Evolutionary conservation across 2,329 filamentous ascomycete species (phyloP).

Genomic region (Fusarium denticulatum): DNA sequence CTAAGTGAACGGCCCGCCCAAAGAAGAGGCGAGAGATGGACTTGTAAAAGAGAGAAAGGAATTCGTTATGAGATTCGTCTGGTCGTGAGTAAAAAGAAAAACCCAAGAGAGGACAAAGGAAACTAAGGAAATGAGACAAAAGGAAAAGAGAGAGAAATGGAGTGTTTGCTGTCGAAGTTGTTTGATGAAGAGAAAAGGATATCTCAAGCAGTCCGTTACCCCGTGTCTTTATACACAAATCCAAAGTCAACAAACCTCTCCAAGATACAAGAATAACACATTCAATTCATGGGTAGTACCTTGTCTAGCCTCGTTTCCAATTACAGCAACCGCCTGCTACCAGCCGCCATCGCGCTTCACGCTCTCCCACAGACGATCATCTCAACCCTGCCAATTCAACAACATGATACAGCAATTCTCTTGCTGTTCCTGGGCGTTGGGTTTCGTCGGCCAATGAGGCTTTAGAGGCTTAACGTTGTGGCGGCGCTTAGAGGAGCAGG

Average conservation of each 20-base stretch:
- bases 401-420: conserved; percentile 18
- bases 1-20: conserved; percentile 32
- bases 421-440: conserved; percentile 4
- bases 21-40: conserved; percentile 31
- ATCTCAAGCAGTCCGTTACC: conserved; percentile 8
- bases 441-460: conserved; percentile 17
- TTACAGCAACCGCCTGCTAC: conserved; percentile 41
- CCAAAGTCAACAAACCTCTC: conserved; percentile 11
- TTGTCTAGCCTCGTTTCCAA: conserved; percentile 40
- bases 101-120: conserved; percentile 42
- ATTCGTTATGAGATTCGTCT: conserved; percentile 21
- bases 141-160: conserved; percentile 29
- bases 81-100: conserved; percentile 33
- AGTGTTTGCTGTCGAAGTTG: conserved; percentile 36
- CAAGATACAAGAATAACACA: not conserved
- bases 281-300: not conserved
- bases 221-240: conserved; percentile 41
- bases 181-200: conserved; percentile 35
- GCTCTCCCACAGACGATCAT: not conserved
- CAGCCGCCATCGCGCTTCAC: conserved; percentile 33
- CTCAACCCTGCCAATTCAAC: conserved; percentile 3
- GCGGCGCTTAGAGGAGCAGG: conserved; percentile 35
- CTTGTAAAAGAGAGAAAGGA: conserved; percentile 6
- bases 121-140: conserved; percentile 42
- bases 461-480: conserved; percentile 9